Evolutionary conservation across 345 rosid genomes (phyloP).

Genomic region (Eucalyptus sp.): DNA sequence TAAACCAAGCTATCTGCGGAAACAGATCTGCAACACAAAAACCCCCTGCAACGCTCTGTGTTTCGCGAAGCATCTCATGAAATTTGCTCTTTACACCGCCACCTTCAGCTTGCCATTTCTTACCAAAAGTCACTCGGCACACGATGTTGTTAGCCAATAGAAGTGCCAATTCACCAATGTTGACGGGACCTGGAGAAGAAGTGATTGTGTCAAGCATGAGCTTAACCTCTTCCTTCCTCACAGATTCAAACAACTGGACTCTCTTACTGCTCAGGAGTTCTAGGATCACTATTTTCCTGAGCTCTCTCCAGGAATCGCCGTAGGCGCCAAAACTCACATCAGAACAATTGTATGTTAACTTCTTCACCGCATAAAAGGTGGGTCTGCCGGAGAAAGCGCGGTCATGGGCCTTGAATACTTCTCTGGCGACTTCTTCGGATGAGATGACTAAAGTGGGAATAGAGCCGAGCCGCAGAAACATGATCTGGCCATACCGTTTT

Average conservation of each 20-base stretch:
- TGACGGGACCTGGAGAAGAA: background rate
- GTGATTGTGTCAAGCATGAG: background rate
- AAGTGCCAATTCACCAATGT: slow-evolving; percentile 5
- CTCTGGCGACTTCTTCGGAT: slow-evolving; percentile 15
- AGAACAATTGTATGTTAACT: slow-evolving; percentile 5
- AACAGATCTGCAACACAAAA: slow-evolving; percentile 19
- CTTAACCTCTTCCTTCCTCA: slow-evolving; percentile 19
- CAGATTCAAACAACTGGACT: slow-evolving; percentile 18
- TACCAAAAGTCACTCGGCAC: slow-evolving; percentile 23
- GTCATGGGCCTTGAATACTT: slow-evolving; percentile 25
- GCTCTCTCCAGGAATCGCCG: slow-evolving; percentile 22
- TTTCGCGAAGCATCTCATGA: slow-evolving; percentile 1
- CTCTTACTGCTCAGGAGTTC: slow-evolving; percentile 26
- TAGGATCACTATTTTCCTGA: slow-evolving; percentile 14
- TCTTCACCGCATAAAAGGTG: background rate
- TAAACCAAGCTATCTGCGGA: slow-evolving; percentile 27
- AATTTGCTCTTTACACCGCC: background rate
- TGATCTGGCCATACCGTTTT: slow-evolving; percentile 16
- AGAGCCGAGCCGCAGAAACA: slow-evolving; percentile 34
- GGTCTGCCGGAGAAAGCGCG: slow-evolving; percentile 23
- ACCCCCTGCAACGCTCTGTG: slow-evolving; percentile 8
- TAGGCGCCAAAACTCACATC: slow-evolving; percentile 19
- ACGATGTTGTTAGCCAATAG: slow-evolving; percentile 9
- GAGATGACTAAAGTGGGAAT: slow-evolving; percentile 28
- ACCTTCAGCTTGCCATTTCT: slow-evolving; percentile 1